Conservation (phyloP, 768 basidiomycete species). For the Tylopilus vinaceipallidus region DNA sequence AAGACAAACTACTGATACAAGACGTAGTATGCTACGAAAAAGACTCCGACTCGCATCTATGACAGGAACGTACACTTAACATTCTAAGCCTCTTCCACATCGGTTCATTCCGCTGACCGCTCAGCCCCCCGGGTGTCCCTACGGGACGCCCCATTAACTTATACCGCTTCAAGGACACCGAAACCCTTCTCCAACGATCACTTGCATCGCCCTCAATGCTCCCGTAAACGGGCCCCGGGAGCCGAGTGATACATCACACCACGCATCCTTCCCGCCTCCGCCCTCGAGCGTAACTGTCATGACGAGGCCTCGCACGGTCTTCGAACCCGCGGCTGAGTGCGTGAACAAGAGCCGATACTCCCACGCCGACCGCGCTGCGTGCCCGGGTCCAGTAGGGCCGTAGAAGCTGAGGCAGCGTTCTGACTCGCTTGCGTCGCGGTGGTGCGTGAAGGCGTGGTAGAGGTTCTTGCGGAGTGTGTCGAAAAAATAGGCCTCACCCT, state of each 20-base stretch:
- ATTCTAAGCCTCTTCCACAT: too few relatives aligned
- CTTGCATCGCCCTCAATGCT: slow-evolving; percentile 1
- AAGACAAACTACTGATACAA: too few relatives aligned
- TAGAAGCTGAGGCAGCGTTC: slow-evolving; percentile 2
- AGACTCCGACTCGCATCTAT: too few relatives aligned
- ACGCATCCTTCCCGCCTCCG: neutral
- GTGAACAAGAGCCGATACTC: slow-evolving; percentile 5
- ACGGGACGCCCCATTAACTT: too few relatives aligned
- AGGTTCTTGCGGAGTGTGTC: slow-evolving; percentile 4
- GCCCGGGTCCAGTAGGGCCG: neutral
- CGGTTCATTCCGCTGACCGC: too few relatives aligned
- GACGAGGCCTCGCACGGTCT: slow-evolving; percentile 1
- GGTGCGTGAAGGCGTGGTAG: slow-evolving; percentile 1
- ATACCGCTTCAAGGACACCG: neutral
- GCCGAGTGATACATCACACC: neutral
- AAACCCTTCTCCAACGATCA: slow-evolving; percentile 6
- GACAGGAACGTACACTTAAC: too few relatives aligned
- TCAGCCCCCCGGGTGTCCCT: too few relatives aligned
- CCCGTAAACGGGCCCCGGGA: neutral
- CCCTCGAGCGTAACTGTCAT: slow-evolving; percentile 10
- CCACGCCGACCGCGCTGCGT: slow-evolving; percentile 5
- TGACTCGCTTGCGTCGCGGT: neutral
- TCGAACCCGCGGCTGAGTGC: neutral
- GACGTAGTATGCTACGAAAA: too few relatives aligned
- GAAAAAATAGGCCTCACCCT: neutral